These are phyloP conservation scores for Cudoniella acicularis DNA, from an alignment of 495 filamentous ascomycete species.

Conservation along the genomic window DNA sequence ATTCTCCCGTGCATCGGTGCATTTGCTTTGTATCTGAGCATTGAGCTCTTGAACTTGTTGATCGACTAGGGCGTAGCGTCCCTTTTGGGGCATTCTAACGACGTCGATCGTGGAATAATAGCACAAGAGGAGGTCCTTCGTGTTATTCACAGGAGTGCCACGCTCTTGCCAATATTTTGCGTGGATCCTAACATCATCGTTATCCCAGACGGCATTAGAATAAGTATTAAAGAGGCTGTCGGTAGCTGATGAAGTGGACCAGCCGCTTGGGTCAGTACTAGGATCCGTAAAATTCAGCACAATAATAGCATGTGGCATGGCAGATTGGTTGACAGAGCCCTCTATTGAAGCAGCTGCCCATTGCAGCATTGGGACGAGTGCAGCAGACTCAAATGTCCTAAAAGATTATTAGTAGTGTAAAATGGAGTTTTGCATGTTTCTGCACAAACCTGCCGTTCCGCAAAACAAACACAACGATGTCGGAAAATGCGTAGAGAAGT, in stretches of 20 bases:
- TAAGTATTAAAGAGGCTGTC: no score
- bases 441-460: neutral
- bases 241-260: no score
- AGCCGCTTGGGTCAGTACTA: constrained; percentile 16
- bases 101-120: constrained; percentile 54
- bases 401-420: neutral
- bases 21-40: constrained; percentile 34
- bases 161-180: neutral
- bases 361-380: constrained; percentile 27
- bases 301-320: constrained; percentile 44
- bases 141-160: constrained; percentile 30
- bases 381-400: neutral
- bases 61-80: constrained; percentile 43
- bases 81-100: constrained; percentile 47
- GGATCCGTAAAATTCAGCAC: constrained; percentile 38
- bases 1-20: constrained; percentile 31
- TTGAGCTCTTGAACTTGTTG: constrained; percentile 47
- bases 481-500: constrained; percentile 50
- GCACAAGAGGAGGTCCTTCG: constrained; percentile 45
- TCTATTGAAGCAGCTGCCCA: constrained; percentile 31
- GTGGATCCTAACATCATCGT: neutral
- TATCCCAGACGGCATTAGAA: neutral
- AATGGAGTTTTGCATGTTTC: no score
- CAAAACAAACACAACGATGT: constrained; percentile 46
- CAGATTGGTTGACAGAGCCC: constrained; percentile 44